Evolutionary conservation across 2,329 filamentous ascomycete genomes (phyloP).

Genomic region (Hansfordia pulvinata): DNA sequence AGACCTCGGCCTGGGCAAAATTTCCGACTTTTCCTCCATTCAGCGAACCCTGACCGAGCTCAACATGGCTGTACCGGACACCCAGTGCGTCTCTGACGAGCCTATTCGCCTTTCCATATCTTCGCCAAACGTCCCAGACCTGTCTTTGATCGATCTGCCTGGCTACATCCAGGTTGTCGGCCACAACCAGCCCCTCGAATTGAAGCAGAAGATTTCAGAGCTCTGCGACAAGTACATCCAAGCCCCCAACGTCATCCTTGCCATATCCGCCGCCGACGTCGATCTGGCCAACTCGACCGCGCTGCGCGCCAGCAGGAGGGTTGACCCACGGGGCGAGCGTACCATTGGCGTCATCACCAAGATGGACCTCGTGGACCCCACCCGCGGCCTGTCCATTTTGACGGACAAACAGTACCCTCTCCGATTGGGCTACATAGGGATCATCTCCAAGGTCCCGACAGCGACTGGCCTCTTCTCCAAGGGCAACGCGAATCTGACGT

Average conservation of each 20-base stretch:
- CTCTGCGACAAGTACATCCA: conserved; percentile 98
- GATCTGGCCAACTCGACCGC: conserved; percentile 95
- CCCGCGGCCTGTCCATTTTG: conserved; percentile 64
- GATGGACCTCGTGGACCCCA: conserved; percentile 90
- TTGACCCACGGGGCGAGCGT: conserved; percentile 86
- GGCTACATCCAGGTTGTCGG: conserved; percentile 96
- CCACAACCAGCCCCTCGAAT: conserved; percentile 74
- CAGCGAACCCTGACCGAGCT: conserved; percentile 90
- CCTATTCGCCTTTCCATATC: conserved; percentile 93
- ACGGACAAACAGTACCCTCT: conserved; percentile 87
- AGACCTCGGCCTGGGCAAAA: conserved; percentile 74
- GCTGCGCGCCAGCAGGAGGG: conserved; percentile 73
- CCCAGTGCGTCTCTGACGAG: conserved; percentile 89
- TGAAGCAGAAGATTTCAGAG: conserved; percentile 92
- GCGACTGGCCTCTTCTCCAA: conserved; percentile 68
- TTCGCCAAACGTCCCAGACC: conserved; percentile 86
- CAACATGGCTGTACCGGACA: conserved; percentile 81
- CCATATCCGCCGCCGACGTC: conserved; percentile 94
- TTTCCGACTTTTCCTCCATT: conserved; percentile 84
- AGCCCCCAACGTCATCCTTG: conserved; percentile 87
- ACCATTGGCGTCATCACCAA: conserved; percentile 99
- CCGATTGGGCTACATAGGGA: conserved; percentile 89
- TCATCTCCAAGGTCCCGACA: conserved; percentile 70
- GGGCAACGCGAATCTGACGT: conserved; percentile 65
- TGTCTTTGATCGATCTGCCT: conserved; percentile 90